Evolutionary conservation across 2,329 filamentous ascomycete species (phyloP).

Genomic region (Meredithiella fracta): DNA sequence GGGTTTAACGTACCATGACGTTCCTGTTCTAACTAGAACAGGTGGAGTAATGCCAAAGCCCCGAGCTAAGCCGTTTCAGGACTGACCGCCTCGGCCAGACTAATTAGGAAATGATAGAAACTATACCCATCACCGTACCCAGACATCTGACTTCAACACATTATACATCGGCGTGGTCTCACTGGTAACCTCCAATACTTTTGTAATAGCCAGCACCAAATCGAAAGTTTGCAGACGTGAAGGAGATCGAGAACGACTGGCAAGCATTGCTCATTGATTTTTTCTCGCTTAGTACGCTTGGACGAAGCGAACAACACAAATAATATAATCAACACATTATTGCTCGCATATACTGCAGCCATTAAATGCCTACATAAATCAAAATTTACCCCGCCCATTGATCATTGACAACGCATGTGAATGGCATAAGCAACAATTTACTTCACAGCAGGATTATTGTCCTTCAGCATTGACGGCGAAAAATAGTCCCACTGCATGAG

Average conservation of each 20-base stretch:
- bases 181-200: too few species aligned
- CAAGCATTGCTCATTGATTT: too few species aligned
- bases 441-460: slow-evolving; percentile 9
- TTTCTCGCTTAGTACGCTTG: neutral
- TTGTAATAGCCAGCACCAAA: too few species aligned
- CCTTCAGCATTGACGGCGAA: slow-evolving; percentile 1
- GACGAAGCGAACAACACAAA: neutral
- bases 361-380: slow-evolving; percentile 2
- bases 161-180: too few species aligned
- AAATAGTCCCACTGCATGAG: neutral
- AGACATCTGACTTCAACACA: too few species aligned
- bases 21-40: too few species aligned
- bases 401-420: slow-evolving; percentile 7
- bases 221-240: too few species aligned
- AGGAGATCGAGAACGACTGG: too few species aligned
- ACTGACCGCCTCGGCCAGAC: neutral
- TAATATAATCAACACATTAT: neutral
- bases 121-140: neutral
- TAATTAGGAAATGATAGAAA: neutral
- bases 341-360: slow-evolving; percentile 7
- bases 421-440: slow-evolving; percentile 7
- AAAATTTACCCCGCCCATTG: neutral
- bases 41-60: too few species aligned
- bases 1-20: too few species aligned
- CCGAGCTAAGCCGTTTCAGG: neutral